Evolutionary conservation across 192 early-diverging fungal species (phyloP).

Genomic region (Coemansia sp.): DNA sequence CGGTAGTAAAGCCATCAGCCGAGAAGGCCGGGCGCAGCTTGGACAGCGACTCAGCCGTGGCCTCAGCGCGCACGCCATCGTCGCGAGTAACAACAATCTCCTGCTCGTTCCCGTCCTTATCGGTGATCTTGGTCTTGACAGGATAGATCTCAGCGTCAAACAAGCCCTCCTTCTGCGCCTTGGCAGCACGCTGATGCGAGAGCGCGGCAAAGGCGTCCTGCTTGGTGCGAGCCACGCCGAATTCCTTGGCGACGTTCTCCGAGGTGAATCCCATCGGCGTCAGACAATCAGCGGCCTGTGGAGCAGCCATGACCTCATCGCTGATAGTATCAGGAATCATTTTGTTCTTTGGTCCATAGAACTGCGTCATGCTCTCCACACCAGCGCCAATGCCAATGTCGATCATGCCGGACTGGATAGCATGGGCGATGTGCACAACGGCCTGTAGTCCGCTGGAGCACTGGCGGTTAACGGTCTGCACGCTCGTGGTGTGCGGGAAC

Average conservation of each 20-base stretch:
- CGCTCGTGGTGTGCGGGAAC: constrained; percentile 78
- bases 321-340: constrained; percentile 72
- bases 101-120: constrained; percentile 77
- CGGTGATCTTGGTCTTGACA: constrained; percentile 66
- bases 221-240: constrained; percentile 75
- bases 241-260: constrained; percentile 94
- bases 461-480: constrained; percentile 88
- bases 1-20: constrained; percentile 81
- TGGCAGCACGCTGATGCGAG: constrained; percentile 79
- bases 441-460: constrained; percentile 93
- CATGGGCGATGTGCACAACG: constrained; percentile 79
- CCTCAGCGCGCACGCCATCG: constrained; percentile 83
- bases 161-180: constrained; percentile 85
- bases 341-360: constrained; percentile 70
- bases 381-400: constrained; percentile 93
- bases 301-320: constrained; percentile 70
- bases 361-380: constrained; percentile 90
- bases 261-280: constrained; percentile 93
- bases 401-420: constrained; percentile 86
- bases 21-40: constrained; percentile 91
- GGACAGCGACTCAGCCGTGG: constrained; percentile 74
- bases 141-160: constrained; percentile 93
- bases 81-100: constrained; percentile 75
- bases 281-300: constrained; percentile 78
- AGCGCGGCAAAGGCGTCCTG: constrained; percentile 89